These are phyloP conservation scores for Fusarium poae DNA, from an alignment of 2,329 filamentous ascomycete species.

Conservation along the genomic window DNA sequence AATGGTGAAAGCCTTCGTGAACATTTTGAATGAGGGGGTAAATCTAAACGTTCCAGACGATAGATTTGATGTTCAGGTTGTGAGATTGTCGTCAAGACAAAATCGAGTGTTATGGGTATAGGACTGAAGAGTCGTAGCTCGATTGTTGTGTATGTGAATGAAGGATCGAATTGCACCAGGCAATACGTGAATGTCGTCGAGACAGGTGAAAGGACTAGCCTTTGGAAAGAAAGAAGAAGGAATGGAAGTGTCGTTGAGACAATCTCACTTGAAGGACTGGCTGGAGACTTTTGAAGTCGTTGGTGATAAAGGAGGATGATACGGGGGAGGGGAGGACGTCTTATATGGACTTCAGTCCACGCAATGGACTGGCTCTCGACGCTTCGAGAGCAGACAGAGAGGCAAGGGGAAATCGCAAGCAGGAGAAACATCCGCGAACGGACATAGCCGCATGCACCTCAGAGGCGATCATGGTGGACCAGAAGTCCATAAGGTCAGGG, in stretches of 20 bases:
- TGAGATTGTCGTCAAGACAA: constrained; percentile 48
- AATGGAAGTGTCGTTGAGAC: constrained; percentile 49
- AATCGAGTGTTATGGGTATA: constrained; percentile 47
- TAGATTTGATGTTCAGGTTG: constrained; percentile 39
- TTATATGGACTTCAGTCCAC: constrained; percentile 44
- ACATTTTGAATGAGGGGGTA: constrained; percentile 60
- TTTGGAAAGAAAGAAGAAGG: constrained; percentile 46
- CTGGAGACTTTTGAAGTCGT: constrained; percentile 47
- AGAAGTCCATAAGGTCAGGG: constrained; percentile 46
- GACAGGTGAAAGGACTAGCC: constrained; percentile 48
- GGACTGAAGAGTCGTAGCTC: constrained; percentile 39
- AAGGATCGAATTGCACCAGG: constrained; percentile 49
- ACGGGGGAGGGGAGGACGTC: constrained; percentile 32
- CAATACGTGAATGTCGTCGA: constrained; percentile 44
- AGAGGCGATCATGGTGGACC: constrained; percentile 38
- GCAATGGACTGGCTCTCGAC: constrained; percentile 38
- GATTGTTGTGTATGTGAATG: constrained; percentile 37
- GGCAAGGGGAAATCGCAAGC: constrained; percentile 27
- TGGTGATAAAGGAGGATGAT: constrained; percentile 37
- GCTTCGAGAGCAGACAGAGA: constrained; percentile 28
- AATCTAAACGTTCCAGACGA: constrained; percentile 53
- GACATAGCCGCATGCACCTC: constrained; percentile 32
- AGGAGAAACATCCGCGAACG: constrained; percentile 40
- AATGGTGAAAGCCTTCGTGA: constrained; percentile 62
- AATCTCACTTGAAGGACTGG: constrained; percentile 50